These are phyloP conservation scores for Podospora tetraspora DNA, from an alignment of 495 filamentous ascomycete genomes.

Conservation along the genomic window DNA sequence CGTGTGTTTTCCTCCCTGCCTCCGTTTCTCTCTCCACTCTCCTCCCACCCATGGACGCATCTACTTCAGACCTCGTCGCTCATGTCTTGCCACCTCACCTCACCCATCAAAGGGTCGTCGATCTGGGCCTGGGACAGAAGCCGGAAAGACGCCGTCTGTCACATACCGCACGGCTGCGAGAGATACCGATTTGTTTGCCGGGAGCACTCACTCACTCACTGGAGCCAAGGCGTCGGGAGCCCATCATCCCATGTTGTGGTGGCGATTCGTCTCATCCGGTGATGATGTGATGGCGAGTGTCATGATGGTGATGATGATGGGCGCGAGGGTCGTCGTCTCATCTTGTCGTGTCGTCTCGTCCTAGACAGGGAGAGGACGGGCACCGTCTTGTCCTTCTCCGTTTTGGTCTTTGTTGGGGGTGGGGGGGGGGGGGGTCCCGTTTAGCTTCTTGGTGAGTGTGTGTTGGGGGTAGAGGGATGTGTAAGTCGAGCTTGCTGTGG, in stretches of 20 bases:
- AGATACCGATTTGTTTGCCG: background rate
- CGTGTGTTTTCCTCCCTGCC: background rate
- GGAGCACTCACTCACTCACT: background rate
- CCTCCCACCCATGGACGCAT: background rate
- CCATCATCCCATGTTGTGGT: background rate
- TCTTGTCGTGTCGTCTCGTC: background rate
- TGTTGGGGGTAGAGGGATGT: background rate
- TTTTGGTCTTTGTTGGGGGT: background rate
- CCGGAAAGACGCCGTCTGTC: too few relatives aligned
- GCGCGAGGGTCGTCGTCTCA: background rate
- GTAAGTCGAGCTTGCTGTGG: background rate
- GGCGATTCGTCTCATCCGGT: background rate
- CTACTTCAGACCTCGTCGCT: background rate
- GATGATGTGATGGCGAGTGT: background rate
- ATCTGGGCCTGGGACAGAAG: background rate
- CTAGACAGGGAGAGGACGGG: background rate
- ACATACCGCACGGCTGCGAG: background rate
- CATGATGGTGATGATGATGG: background rate
- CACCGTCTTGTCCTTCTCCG: background rate
- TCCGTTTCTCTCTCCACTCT: background rate
- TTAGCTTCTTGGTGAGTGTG: background rate
- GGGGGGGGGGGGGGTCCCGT: background rate
- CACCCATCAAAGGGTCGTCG: background rate
- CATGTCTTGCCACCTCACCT: background rate
- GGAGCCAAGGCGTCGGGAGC: background rate